Conservation (phyloP, 177 flowering plant species). For the Vitis hybrid region DNA sequence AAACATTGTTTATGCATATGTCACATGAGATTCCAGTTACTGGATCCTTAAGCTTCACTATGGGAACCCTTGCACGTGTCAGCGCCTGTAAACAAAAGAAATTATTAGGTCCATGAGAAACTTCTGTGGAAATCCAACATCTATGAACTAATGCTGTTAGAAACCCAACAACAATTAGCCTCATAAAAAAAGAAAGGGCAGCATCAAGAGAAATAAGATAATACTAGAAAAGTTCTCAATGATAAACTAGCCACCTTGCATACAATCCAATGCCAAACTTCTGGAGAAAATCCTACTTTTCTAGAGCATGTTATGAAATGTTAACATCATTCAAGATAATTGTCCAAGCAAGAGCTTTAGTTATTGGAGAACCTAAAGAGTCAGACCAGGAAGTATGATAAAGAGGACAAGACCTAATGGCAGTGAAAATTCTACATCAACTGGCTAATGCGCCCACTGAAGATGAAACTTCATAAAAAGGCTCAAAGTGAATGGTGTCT, state of each 20-base stretch:
- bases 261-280: not conserved
- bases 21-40: slow-evolving; percentile 91
- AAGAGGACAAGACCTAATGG: not conserved
- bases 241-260: not conserved
- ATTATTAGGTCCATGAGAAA: not conserved
- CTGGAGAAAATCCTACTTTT: not conserved
- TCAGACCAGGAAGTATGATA: not conserved
- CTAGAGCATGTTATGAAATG: slow-evolving; percentile 2
- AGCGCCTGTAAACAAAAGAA: slow-evolving; percentile 57
- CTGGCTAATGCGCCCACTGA: too few species aligned
- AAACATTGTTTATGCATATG: slow-evolving; percentile 87
- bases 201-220: not conserved
- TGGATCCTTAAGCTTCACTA: slow-evolving; percentile 98
- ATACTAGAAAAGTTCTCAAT: not conserved
- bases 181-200: not conserved
- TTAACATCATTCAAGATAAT: not conserved
- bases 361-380: not conserved
- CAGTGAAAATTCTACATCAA: too few species aligned
- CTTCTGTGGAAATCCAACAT: not conserved
- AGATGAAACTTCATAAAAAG: too few species aligned
- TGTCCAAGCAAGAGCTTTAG: not conserved
- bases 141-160: not conserved
- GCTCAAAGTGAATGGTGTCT: too few species aligned
- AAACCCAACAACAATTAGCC: too few species aligned
- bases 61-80: slow-evolving; percentile 97